Evolutionary conservation across 257 asterid genomes (phyloP), one percentile per base, ranked within the genome.

Genomic region (Nicotiana sylvestris): DNA sequence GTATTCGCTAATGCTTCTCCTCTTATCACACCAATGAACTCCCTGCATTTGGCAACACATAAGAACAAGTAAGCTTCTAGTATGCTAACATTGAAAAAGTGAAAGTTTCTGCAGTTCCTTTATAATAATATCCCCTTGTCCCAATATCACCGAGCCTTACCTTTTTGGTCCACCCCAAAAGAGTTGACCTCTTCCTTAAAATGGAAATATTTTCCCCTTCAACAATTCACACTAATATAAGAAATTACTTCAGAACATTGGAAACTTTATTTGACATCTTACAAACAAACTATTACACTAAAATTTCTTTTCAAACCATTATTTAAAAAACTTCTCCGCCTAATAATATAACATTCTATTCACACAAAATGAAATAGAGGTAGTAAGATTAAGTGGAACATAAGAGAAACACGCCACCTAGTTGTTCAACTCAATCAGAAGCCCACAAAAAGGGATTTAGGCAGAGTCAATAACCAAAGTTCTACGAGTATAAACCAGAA

Each of bases 1-100:
- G 82, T 94, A 96, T 84, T 96, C 98, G 18, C 87, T 88, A 83
- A 92, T 62, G 89, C 93, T 92, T 89, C 98, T 90, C 84, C 99
- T 92, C 90, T 92, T 94, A 83, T 96, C 98, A 82, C 98, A 96
- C 98, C 99, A 96, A 84, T 94, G 92, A 82, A 95, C 93, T 67
- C 99, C 98, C 98, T 95, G 94, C 92, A 87, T 53, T 33, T 55
- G 79, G 29, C 7, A 82, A 87, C 30, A 77, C 51, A 7, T 53
- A 83, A 21, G 51, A 49, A 53, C 51, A 30, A 76, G 49, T 74
- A 49, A 74, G 51, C 62, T 25, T 49, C 15, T 29, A 25, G 80
- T 43, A 74, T 74, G 25, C 60, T 72, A 51, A 49, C 62, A 27
- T 27, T 74, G 51, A 18, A 46, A 46, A 49, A 46, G 62, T 43